phyloP scores from a whole-genome alignment of 306 rosid genomes.

The Pueraria montana region DNA sequence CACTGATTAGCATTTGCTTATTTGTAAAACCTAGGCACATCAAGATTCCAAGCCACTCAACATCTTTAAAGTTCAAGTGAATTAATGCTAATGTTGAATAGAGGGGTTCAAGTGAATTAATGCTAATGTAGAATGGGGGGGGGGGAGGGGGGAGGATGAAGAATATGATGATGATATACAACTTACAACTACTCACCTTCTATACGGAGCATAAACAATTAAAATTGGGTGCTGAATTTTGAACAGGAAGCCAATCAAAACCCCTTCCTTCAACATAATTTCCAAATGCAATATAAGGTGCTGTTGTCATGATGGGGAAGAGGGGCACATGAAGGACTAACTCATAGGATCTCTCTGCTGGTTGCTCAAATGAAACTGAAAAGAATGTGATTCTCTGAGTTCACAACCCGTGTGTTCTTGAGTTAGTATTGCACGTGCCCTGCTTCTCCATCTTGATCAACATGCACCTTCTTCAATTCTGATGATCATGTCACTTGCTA shows the following conservation, averaged over 20 bases:
- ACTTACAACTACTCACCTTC: conserved; percentile 45
- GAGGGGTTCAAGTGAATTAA: neutral
- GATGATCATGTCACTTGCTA: conserved; percentile 5
- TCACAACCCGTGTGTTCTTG: conserved; percentile 38
- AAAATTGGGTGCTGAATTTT: conserved; percentile 30
- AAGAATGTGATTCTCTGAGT: conserved; percentile 41
- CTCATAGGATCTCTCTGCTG: conserved; percentile 49
- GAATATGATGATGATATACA: neutral
- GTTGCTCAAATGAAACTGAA: neutral
- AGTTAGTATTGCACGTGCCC: conserved; percentile 99
- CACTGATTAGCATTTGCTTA: no score
- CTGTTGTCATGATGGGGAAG: conserved; percentile 96
- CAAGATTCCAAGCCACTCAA: conserved; percentile 48
- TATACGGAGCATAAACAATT: conserved; percentile 29
- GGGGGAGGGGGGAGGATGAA: neutral
- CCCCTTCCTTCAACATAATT: conserved; percentile 40
- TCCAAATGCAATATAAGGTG: conserved; percentile 62
- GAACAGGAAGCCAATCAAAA: conserved; percentile 22
- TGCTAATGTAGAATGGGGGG: conserved; percentile 29
- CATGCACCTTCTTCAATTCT: conserved; percentile 61
- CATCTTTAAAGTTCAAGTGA: neutral
- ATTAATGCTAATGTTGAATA: conserved; percentile 27
- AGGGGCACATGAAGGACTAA: conserved; percentile 97
- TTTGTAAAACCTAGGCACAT: neutral
- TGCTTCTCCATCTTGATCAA: conserved; percentile 99